Base-by-base conservation (phyloP, 805 yeast genomes). In the Wickerhamomyces rabaulensis region DNA sequence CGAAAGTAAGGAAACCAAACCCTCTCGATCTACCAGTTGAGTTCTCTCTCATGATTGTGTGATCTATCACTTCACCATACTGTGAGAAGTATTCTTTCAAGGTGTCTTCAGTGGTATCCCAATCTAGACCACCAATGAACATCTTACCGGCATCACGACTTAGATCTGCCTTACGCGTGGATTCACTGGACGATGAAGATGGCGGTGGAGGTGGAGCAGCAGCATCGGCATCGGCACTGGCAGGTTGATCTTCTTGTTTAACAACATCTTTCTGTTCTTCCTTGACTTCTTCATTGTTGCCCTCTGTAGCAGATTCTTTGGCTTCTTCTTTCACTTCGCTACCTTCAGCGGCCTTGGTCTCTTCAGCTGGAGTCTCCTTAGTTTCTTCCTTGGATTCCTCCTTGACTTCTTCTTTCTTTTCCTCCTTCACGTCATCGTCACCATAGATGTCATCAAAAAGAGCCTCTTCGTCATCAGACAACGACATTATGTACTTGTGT, bases 51-150 rank as follows among this genome's bases (percentile, higher is more conserved):
- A 94, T 92, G 51, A 92, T 92, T 36, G 92, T 87, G 59, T 87
- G 79, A 54, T 91, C 97, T 38, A 80, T 64, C 45, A 92, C 91
- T 53, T 85, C 92, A 56, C 99, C 99, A 63, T 79, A 92, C 65
- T 91, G 84, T 41, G 84, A 71, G 64, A 92, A 92, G 64, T 92
- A 92, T 46, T 80, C 83, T 55, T 76, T 81, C 67, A 92, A 70
- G 29, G 85, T 80, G 52, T 90, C 95, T 61, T 92, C 98, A 13
- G 91, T 83, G 15, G 99, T 92, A 62, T 92, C 97, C 98, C 98
- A 92, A 61, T 92, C 94, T 58, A 92, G 79, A 43, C 99, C 99
- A 52, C 99, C 99, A 65, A 89, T 80, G 61, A 90, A 90, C 95
- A 90, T 87, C 63, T 90, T 90, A 45, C 95, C 95, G 53, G 82